Evolutionary conservation across 805 yeast genomes (phyloP), one percentile per base, ranked within the genome.

Genomic region (Yarrowia sp.): DNA sequence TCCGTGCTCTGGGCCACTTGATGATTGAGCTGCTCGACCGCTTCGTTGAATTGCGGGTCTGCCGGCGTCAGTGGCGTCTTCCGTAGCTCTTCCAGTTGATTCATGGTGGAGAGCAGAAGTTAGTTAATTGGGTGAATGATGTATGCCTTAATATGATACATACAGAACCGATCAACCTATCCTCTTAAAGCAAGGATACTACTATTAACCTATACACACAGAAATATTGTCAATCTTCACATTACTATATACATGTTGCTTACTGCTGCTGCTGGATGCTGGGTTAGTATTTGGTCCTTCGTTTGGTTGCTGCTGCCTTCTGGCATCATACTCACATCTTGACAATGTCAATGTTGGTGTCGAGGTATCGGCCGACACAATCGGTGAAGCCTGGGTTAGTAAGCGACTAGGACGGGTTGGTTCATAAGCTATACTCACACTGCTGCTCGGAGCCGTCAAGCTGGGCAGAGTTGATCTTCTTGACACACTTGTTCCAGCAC

Each of bases 401-500:
- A 33, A 11, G 4, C 16, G 30, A 5, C 17, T 21, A 17, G 48
- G 30, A 5, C 4, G 30, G 8, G 30, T 26, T 8, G 8, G 30
- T 26, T 40, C 28, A 22, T 12, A 10, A 6, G 8, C 5, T 22
- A 8, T 26, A 67, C 74, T 46, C 66, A 75, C 98, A 92, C 36
- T 79, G 76, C 69, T 87, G 89, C 76, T 92, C 98, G 64, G 75
- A 75, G 2, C 77, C 62, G 67, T 80, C 80, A 68, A 92, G 79
- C 59, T 83, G 74, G 49, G 70, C 71, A 5, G 77, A 67, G 21
- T 76, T 78, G 67, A 71, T 62, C 26, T 76, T 74, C 56, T 79
- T 77, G 62, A 91, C 82, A 76, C 98, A 92, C 77, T 89, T 89
- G 74, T 88, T 89, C 82, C 91, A 92, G 75, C 98, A 92, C 80